Base-by-base conservation (phyloP, 441 rosid species). In the Bocquillonia castaneifolia region DNA sequence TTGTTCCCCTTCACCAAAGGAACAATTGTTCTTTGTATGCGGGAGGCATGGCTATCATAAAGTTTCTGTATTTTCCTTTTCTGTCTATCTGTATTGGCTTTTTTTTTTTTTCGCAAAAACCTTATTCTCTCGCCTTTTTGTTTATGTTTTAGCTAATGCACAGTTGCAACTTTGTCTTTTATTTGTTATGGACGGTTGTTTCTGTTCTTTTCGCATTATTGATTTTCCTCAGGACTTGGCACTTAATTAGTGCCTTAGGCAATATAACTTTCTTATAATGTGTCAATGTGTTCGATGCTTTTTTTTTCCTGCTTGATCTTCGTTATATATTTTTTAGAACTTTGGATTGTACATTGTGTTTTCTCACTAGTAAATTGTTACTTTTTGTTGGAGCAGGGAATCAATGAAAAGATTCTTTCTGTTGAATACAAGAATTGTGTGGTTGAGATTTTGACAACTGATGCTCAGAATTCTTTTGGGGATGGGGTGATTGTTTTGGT, bases 401-500 rank as follows among this genome's bases (percentile, higher is more conserved):
- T 94, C 72, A 80, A 92, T 47, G 86, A 87, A 63, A 80, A 77
- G 87, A 89, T 94, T 52, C 69, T 88, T 53, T 88, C 99, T 3
- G 77, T 86, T 80, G 90, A 85, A 26, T 94, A 84, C 22, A 85
- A 85, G 71, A 84, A 84, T 45, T 82, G 84, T 64, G 82, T 79
- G 1, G 88, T 88, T 15, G 93, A 94, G 84, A 94, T 92, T 70
- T 79, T 84, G 86, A 88, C 93, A 45, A 92, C 87, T 25, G 98
- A 94, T 86, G 91, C 99, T 58, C 99, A 92, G 73, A 85, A 80
- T 23, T 94, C 99, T 39, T 73, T 73, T 63, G 86, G 76, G 78
- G 81, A 79, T 67, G 98, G 98, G 61, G 94, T 94, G 72, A 84
- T 92, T 54, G 96, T 92, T 59, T 59, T 91, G 63, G 97, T 93